Base-by-base conservation (phyloP, 2,329 filamentous ascomycete species). In the Alternaria infectoria region DNA sequence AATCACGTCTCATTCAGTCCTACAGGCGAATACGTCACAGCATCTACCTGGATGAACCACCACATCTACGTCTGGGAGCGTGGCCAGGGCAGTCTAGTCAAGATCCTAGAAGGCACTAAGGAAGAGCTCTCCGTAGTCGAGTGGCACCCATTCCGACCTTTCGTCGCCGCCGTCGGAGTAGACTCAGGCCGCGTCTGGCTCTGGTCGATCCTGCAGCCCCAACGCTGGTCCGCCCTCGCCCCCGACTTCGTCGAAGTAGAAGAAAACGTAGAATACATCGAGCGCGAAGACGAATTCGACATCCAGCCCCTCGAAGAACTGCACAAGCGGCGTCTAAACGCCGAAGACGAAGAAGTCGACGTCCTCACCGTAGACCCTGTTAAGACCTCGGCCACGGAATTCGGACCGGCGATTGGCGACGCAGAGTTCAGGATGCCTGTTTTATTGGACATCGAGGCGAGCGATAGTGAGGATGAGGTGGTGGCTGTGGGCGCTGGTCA, bases 1-100 rank as follows among this genome's bases (percentile, higher is more conserved):
- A 99, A 98, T 75, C 93, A 97, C 75, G 94, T 97, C 62, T 93
- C 94, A 0, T 98, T 99, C 79, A 97, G 93, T 74, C 91, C 93
- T 1, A 96, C 92, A 0, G 94, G 93, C 56, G 96, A 99, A 80
- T 98, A 98, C 77, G 93, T 99, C 44, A 93, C 93, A 23, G 96
- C 96, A 0, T 97, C 93, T 25, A 98, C 96, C 2, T 97, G 93
- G 80, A 98, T 98, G 85, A 99, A 99, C 75, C 94, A 97, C 73
- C 95, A 99, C 80, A 92, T 99, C 67, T 98, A 98, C 81, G 94
- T 98, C 26, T 98, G 95, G 96, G 96, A 99, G 81, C 89, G 96
- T 58, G 91, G 91, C 59, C 93, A 96, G 74, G 96, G 96, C 54
- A 97, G 93, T 80, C 83, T 99, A 61, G 94, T 97, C 57, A 96